Percentiles rank a stretch among this genome's conserved stretches.
These are phyloP conservation scores for Penicillium canariense DNA, from an alignment of 495 filamentous ascomycete species.

Conservation along the genomic window DNA sequence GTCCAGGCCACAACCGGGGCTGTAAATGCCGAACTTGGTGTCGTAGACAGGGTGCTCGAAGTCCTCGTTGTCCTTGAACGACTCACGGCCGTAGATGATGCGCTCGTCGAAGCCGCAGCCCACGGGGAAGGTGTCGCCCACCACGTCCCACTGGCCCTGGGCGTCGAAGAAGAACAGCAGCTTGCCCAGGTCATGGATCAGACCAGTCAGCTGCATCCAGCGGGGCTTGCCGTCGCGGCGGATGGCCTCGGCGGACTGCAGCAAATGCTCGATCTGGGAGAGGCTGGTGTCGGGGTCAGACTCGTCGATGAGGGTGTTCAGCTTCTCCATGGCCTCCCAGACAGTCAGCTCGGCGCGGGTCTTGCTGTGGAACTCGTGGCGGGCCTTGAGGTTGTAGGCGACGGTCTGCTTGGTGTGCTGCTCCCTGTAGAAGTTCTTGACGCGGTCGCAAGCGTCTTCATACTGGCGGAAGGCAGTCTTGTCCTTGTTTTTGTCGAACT, in stretches of 20 bases:
- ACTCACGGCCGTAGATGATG: slow-evolving; percentile 73
- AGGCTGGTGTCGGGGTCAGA: slow-evolving; percentile 84
- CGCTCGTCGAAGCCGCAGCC: slow-evolving; percentile 74
- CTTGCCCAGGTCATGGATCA: slow-evolving; percentile 91
- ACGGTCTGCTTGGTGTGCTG: slow-evolving; percentile 84
- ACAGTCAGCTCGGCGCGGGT: slow-evolving; percentile 73
- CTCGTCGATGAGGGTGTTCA: slow-evolving; percentile 86
- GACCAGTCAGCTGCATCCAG: slow-evolving; percentile 87
- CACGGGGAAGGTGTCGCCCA: slow-evolving; percentile 91
- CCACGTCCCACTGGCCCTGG: slow-evolving; percentile 87
- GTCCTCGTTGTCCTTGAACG: slow-evolving; percentile 73
- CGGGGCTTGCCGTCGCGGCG: slow-evolving; percentile 83
- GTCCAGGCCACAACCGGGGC: slow-evolving; percentile 70
- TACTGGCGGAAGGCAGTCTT: slow-evolving; percentile 80
- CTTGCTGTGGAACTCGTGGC: slow-evolving; percentile 65
- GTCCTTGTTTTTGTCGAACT: slow-evolving; percentile 75
- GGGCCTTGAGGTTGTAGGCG: slow-evolving; percentile 75
- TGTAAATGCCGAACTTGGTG: slow-evolving; percentile 75
- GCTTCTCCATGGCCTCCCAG: slow-evolving; percentile 88
- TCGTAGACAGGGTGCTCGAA: slow-evolving; percentile 61
- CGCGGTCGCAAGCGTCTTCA: slow-evolving; percentile 71
- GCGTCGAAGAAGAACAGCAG: slow-evolving; percentile 81
- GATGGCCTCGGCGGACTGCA: slow-evolving; percentile 85
- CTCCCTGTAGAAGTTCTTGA: slow-evolving; percentile 79
- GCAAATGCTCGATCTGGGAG: slow-evolving; percentile 81